phyloP scores from a whole-genome alignment of 2,329 filamentous ascomycete genomes.

The Orbilia javanica region DNA sequence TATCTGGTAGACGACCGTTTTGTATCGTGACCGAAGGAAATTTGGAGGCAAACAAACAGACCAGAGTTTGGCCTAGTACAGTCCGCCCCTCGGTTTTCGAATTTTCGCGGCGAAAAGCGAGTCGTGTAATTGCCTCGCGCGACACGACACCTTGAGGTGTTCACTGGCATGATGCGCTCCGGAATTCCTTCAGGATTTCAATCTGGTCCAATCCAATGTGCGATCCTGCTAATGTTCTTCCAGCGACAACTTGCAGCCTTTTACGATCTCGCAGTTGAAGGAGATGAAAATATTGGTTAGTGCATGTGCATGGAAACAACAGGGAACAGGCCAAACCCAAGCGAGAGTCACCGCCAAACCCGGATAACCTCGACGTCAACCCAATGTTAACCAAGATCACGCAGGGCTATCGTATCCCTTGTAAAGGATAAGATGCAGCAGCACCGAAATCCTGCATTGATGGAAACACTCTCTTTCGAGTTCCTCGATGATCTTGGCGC shows the following conservation, averaged over 20 bases:
- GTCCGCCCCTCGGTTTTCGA: not conserved
- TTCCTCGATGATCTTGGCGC: slow-evolving; percentile 9
- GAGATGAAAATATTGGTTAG: not conserved
- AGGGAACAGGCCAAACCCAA: slow-evolving; percentile 5
- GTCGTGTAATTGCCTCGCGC: not conserved
- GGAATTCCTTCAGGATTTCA: not conserved
- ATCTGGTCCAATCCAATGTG: not conserved
- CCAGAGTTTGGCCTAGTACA: slow-evolving; percentile 1
- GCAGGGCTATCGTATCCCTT: not conserved
- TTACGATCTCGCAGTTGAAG: not conserved
- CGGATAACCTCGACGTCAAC: not conserved
- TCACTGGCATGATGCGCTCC: not conserved
- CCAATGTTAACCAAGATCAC: not conserved
- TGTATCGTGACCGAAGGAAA: slow-evolving; percentile 10
- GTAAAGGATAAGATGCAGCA: slow-evolving; percentile 1
- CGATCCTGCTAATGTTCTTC: not conserved
- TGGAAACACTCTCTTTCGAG: slow-evolving; percentile 15
- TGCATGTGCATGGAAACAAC: not conserved
- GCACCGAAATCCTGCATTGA: slow-evolving; percentile 20
- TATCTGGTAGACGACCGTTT: slow-evolving; percentile 33
- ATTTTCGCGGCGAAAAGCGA: not conserved
- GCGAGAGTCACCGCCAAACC: slow-evolving; percentile 19
- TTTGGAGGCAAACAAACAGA: slow-evolving; percentile 19
- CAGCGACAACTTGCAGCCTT: not conserved
- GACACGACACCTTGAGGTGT: not conserved